A percentile compares a stretch with the other conserved stretches of the same genome.
phyloP scores from a whole-genome alignment of 805 yeast genomes.

The Nakazawaea pomicola region DNA sequence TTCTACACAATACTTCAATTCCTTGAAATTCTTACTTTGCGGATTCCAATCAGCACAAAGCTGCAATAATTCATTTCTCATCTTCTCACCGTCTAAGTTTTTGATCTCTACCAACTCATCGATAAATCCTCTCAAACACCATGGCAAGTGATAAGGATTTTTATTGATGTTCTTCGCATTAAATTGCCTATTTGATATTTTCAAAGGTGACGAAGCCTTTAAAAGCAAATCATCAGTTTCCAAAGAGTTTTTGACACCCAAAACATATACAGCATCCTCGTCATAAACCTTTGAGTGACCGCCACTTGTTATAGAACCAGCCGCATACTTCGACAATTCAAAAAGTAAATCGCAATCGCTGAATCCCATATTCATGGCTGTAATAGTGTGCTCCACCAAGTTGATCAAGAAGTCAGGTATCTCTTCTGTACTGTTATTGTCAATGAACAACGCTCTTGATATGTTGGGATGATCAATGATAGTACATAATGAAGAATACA shows the following conservation, averaged over 20 bases:
- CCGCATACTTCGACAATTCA: constrained; percentile 70
- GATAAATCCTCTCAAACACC: constrained; percentile 87
- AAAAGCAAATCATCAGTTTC: constrained; percentile 63
- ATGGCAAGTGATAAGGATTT: constrained; percentile 86
- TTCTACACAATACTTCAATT: constrained; percentile 55
- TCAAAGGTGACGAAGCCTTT: constrained; percentile 34
- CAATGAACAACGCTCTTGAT: constrained; percentile 78
- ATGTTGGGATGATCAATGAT: constrained; percentile 85
- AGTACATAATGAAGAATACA: constrained; percentile 80
- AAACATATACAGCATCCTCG: constrained; percentile 71
- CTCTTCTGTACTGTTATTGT: constrained; percentile 24
- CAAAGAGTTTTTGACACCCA: constrained; percentile 66
- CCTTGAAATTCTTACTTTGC: constrained; percentile 69
- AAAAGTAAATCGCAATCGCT: constrained; percentile 26
- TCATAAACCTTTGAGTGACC: constrained; percentile 84
- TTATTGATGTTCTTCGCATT: constrained; percentile 48
- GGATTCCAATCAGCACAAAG: constrained; percentile 84
- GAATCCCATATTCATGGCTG: constrained; percentile 22
- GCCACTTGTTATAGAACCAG: constrained; percentile 72
- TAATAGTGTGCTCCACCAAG: constrained; percentile 24
- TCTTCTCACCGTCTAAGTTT: constrained; percentile 46
- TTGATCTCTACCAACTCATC: constrained; percentile 46
- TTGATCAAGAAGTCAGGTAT: constrained; percentile 38
- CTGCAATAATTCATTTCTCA: constrained; percentile 38
- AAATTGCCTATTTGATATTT: constrained; percentile 28